Percentiles rank a stretch among this genome's conserved stretches.
phyloP scores from a whole-genome alignment of 495 filamentous ascomycete species.

The Lineolata rhizophorae region DNA sequence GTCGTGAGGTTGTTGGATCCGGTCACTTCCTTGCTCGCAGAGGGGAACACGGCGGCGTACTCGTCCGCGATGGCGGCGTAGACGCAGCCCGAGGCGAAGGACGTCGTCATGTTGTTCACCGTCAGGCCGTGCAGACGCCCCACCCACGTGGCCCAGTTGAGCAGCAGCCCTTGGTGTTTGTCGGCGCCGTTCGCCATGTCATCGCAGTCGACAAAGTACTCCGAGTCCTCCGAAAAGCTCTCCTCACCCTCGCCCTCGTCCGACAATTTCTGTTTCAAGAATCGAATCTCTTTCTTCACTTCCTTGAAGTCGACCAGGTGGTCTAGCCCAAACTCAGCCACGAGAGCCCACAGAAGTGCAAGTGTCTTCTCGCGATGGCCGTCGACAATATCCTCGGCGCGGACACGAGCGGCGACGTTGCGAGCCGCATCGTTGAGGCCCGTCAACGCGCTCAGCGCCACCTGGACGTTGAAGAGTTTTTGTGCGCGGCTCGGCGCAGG shows the following conservation, averaged over 20 bases:
- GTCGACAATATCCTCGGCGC: conserved; percentile 40
- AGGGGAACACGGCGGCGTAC: conserved; percentile 24
- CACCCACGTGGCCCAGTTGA: conserved; percentile 30
- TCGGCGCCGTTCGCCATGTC: conserved; percentile 5
- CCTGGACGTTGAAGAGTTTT: conserved; percentile 37
- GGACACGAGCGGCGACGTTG: conserved; percentile 19
- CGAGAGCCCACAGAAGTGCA: conserved; percentile 36
- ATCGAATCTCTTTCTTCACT: conserved; percentile 26
- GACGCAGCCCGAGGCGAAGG: conserved; percentile 33
- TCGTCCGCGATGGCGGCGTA: conserved; percentile 37
- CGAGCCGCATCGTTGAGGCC: conserved; percentile 17
- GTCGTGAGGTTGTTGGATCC: conserved; percentile 5
- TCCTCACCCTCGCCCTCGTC: conserved; percentile 10
- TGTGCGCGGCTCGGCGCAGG: conserved; percentile 33
- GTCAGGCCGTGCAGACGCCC: conserved; percentile 23
- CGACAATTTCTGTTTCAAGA: conserved; percentile 9
- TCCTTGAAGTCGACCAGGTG: conserved; percentile 32
- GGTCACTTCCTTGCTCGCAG: not conserved
- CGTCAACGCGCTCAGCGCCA: conserved; percentile 32
- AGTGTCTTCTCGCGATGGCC: conserved; percentile 47
- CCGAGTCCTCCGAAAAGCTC: conserved; percentile 1
- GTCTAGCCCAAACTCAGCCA: conserved; percentile 32
- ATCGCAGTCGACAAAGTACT: conserved; percentile 7
- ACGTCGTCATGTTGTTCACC: conserved; percentile 34
- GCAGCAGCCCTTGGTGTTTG: conserved; percentile 22